Percentiles rank a stretch among this genome's conserved stretches.
Evolutionary conservation across 768 basidiomycete species (phyloP).

Genomic region (Asterophora parasitica): DNA sequence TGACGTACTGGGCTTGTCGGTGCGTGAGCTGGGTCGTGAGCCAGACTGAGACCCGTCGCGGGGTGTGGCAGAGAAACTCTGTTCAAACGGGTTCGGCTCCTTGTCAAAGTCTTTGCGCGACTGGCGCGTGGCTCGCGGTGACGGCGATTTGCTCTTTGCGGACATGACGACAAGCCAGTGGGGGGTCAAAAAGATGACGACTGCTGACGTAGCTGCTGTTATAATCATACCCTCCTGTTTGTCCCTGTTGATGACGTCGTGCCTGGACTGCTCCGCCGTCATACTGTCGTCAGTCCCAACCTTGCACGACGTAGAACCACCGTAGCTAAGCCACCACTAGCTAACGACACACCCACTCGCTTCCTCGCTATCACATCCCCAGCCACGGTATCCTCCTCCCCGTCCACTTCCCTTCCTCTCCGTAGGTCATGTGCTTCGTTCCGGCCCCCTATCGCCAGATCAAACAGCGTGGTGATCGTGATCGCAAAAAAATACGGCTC

Average conservation of each 20-base stretch:
- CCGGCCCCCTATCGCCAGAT: constrained; percentile 2
- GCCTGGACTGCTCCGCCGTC: constrained; percentile 11
- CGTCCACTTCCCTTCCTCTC: not conserved
- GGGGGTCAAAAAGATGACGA: constrained; percentile 38
- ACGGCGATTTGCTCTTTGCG: constrained; percentile 33
- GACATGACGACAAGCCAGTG: constrained; percentile 33
- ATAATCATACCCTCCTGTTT: constrained; percentile 38
- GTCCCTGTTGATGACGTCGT: constrained; percentile 19
- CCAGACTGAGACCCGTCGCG: constrained; percentile 24
- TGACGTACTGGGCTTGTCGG: constrained; percentile 34
- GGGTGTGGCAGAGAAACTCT: constrained; percentile 69
- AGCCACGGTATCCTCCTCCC: too few relatives aligned
- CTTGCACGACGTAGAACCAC: not conserved
- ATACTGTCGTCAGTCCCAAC: not conserved
- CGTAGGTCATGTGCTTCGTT: not conserved
- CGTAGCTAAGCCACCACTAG: too few relatives aligned
- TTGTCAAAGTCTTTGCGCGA: constrained; percentile 65
- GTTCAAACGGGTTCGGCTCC: constrained; percentile 93
- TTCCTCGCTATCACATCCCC: not conserved
- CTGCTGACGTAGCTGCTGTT: constrained; percentile 45
- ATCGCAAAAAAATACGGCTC: too few relatives aligned
- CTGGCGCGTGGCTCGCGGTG: constrained; percentile 33
- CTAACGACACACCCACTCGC: not conserved
- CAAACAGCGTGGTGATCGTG: not conserved
- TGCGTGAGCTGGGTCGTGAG: constrained; percentile 24